Base-by-base conservation (phyloP, 305 asterid genomes). In the Nicotiana rustica region DNA sequence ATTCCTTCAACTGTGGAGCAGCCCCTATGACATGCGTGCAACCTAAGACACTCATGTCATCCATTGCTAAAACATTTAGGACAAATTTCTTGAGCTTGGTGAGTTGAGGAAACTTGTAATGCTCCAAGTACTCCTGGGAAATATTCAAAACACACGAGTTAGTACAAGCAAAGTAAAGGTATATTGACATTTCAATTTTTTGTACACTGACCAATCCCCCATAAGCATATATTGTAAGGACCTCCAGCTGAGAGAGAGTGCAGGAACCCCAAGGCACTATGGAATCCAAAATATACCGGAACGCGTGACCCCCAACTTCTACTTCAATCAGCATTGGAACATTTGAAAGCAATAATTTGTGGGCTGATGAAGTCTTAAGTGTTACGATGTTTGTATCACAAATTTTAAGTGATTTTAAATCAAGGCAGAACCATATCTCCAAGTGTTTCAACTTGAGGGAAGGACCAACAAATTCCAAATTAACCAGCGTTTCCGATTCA, bases 261-360 rank as follows among this genome's bases (percentile, higher is more conserved):
- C 67, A 61, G 18, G 76, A 75, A 59, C 68, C 12, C 6, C 15
- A n/a, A 35, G 68, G 19, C 35, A 49, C 44, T 9, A 80, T 60
- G 38, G 65, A 12, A 5, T 19, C 18, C 18, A 55, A 14, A 3
- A 55, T 4, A 55, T 14, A 18, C 5, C 8, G 15, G 60, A 3
- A 15, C 6, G 60, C 2, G 1, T 1, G 5, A 55, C 18, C 6
- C 41, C 2, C 18, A 65, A 65, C 14, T 1, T 65, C 47, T 59
- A 84, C 67, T 10, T 77, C 81, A 19, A 66, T 66, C 4, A 81
- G 87, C 82, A 49, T 67, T 17, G 67, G 77, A 9, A 60, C 77
- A 57, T 85, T 67, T 4, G 44, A 9, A 10, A 71, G 81, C 68
- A 57, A 38, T 33, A 80, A 25, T 4, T 1, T 52, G 8, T 3